Evolutionary conservation across 2,329 filamentous ascomycete genomes (phyloP), one percentile per base, ranked within the genome.

Genomic region (Colletotrichum sp.): DNA sequence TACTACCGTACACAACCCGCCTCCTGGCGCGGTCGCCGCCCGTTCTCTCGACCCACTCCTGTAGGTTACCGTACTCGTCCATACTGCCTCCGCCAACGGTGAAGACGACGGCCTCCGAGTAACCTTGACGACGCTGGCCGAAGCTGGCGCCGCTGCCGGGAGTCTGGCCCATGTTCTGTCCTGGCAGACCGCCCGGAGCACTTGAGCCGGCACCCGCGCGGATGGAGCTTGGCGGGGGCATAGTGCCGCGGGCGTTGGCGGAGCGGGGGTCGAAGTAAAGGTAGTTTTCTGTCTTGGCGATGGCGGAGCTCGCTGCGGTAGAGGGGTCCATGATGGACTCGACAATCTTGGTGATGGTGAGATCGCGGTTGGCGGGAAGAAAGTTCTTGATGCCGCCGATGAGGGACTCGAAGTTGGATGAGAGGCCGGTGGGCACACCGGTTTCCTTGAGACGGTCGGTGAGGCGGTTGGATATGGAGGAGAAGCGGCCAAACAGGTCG

Each of bases 301-400:
- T 97, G 30, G 97, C 97, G 30, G 94, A 96, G 8, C 95, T 96
- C 6, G 95, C 95, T 5, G 97, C 96, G 13, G 95, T 92, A 62
- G 95, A 91, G 0, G 97, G 97, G 82, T 99, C 97, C 96, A 99
- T 99, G 81, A 99, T 93, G 2, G 95, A 98, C 85, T 99, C 97
- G 55, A 97, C 96, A 82, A 99, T 98, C 86, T 99, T 99, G 72
- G 98, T 99, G 69, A 99, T 92, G 0, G 97, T 99, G 12, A 99
- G 91, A 82, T 99, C 98, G 80, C 96, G 95, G 86, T 99, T 98
- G 16, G 93, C 95, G 0, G 98, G 97, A n/a, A 99, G 88, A 86
- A 99, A 98, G 86, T 98, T 99, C 87, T 99, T 99, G 82, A 99
- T 96, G 59, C 96, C 96, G 8, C 95, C 96, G 77, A 99, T 96